phyloP scores from a whole-genome alignment of 768 basidiomycete genomes.

The Daedalea quercina region DNA sequence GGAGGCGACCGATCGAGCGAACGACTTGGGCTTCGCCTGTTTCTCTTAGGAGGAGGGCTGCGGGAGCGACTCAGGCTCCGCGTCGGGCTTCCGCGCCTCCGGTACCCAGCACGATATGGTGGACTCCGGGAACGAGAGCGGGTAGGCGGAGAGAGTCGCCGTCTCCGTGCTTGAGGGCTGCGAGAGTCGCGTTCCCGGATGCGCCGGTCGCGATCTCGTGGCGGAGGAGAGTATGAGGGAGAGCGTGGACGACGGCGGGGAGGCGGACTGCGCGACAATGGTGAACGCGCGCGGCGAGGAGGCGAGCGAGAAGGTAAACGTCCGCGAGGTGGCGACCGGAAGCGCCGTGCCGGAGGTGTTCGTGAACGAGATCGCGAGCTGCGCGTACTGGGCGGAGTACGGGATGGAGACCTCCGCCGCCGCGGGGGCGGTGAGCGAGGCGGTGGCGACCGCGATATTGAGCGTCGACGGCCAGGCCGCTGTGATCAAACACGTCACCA shows the following conservation, averaged over 20 bases:
- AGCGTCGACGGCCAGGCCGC: constrained; percentile 12
- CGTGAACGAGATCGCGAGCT: constrained; percentile 37
- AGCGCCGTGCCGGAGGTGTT: constrained; percentile 7
- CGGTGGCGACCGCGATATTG: constrained; percentile 13
- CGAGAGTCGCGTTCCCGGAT: constrained; percentile 34
- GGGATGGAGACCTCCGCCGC: constrained; percentile 33
- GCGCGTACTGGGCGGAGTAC: constrained; percentile 26
- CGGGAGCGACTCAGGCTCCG: constrained; percentile 32
- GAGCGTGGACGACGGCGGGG: constrained; percentile 39
- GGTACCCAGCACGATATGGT: constrained; percentile 14
- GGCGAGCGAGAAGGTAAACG: constrained; percentile 27
- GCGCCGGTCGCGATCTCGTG: constrained; percentile 20
- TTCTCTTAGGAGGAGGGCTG: constrained; percentile 20
- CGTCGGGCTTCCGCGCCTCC: constrained; percentile 18
- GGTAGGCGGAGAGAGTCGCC: constrained; percentile 24
- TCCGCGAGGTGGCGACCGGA: constrained; percentile 14
- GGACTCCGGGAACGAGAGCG: constrained; percentile 19
- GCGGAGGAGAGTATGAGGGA: constrained; percentile 40
- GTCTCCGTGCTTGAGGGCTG: constrained; percentile 40
- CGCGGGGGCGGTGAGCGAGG: constrained; percentile 42
- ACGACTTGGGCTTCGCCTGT: constrained; percentile 31
- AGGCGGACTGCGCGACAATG: constrained; percentile 30
- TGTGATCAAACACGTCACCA: constrained; percentile 3
- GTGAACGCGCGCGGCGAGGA: constrained; percentile 13
- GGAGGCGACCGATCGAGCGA: constrained; percentile 25